These are phyloP conservation scores for Nicotiana tabacum DNA, from an alignment of 257 asterid species.

Conservation along the genomic window DNA sequence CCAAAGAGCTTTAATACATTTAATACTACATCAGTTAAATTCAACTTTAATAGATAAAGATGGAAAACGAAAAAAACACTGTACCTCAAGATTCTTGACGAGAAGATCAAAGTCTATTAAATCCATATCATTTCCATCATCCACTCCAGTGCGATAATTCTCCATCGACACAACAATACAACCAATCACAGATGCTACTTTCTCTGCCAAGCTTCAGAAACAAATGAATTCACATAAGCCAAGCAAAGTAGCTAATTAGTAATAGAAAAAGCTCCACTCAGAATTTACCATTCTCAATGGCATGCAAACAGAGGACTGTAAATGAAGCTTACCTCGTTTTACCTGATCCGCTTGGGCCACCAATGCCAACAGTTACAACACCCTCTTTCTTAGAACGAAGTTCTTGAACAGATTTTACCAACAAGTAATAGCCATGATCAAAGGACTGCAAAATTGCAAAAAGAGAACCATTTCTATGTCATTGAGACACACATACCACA, in stretches of 20 bases:
- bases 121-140: conserved; percentile 86
- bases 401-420: conserved; percentile 95
- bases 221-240: conserved; percentile 24
- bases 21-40: not conserved
- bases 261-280: not conserved
- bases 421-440: conserved; percentile 95
- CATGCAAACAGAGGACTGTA: conserved; percentile 2
- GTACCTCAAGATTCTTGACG: conserved; percentile 85
- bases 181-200: conserved; percentile 93
- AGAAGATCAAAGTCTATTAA: conserved; percentile 86
- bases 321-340: conserved; percentile 65
- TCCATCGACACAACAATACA: conserved; percentile 90
- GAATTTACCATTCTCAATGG: not conserved
- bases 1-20: not conserved
- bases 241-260: not conserved
- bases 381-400: conserved; percentile 90
- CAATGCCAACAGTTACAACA: conserved; percentile 84
- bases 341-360: conserved; percentile 99
- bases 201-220: conserved; percentile 92
- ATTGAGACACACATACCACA: not conserved
- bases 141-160: conserved; percentile 88
- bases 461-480: not conserved
- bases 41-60: not conserved
- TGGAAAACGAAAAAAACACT: not conserved
- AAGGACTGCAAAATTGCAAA: conserved; percentile 62